These are phyloP conservation scores for Xylaria sp. DNA, from an alignment of 2,329 filamentous ascomycete species.

Conservation along the genomic window DNA sequence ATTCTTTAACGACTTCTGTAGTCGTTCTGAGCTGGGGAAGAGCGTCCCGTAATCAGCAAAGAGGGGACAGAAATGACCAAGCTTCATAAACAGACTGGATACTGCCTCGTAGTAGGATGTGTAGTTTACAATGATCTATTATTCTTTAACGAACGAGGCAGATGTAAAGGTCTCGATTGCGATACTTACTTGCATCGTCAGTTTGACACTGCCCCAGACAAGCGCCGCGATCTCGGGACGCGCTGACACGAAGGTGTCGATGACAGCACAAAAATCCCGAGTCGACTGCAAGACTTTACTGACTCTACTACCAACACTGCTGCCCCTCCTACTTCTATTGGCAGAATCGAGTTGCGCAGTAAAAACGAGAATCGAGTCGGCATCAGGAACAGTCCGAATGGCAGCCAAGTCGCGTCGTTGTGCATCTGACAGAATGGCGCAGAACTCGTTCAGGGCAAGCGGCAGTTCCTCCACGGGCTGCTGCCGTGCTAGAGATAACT, in stretches of 20 bases:
- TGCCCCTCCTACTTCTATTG: constrained; percentile 22
- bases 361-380: constrained; percentile 32
- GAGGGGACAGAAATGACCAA: constrained; percentile 34
- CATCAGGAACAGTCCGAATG: constrained; percentile 23
- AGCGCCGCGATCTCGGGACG: constrained; percentile 36
- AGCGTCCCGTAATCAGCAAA: constrained; percentile 36
- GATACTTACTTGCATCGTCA: constrained; percentile 35
- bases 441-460: constrained; percentile 1
- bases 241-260: constrained; percentile 36
- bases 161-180: neutral
- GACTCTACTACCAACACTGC: constrained; percentile 29
- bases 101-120: constrained; percentile 38
- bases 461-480: neutral
- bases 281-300: constrained; percentile 33
- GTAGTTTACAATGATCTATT: constrained; percentile 33
- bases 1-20: constrained; percentile 33
- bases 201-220: constrained; percentile 40
- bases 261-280: constrained; percentile 34
- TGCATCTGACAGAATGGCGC: neutral
- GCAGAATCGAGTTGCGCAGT: constrained; percentile 32
- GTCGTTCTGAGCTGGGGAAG: constrained; percentile 31
- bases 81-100: constrained; percentile 33
- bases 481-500: neutral
- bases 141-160: neutral
- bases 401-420: neutral